These are phyloP conservation scores for Rhizoclosmatium sp. DNA, from an alignment of 192 early-diverging fungal genomes.

Conservation along the genomic window DNA sequence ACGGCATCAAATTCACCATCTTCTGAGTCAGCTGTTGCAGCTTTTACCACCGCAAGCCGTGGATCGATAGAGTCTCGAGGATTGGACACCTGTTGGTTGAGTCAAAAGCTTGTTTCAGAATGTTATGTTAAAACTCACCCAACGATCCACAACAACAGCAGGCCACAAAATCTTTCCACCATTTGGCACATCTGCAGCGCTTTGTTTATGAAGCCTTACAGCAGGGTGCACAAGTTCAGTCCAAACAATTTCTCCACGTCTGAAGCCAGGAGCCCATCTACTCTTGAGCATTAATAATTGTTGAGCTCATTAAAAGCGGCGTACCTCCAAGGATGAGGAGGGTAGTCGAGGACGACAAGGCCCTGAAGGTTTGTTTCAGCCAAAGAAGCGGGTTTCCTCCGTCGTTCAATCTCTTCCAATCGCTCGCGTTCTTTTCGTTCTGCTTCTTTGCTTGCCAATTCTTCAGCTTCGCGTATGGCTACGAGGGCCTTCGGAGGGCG, in stretches of 20 bases:
- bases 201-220: neutral
- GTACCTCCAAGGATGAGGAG: slow-evolving; percentile 28
- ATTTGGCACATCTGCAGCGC: neutral
- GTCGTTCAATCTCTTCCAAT: too few species aligned
- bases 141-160: slow-evolving; percentile 21
- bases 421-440: neutral
- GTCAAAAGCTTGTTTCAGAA: neutral
- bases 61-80: neutral
- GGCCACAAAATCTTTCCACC: slow-evolving; percentile 22
- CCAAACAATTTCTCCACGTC: slow-evolving; percentile 30
- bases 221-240: slow-evolving; percentile 19
- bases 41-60: neutral
- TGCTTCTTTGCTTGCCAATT: neutral
- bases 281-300: neutral
- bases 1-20: slow-evolving; percentile 1
- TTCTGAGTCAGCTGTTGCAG: neutral
- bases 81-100: neutral
- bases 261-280: slow-evolving; percentile 27
- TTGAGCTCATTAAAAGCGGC: neutral
- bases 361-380: slow-evolving; percentile 4
- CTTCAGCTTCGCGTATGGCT: neutral
- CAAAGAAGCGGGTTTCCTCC: too few species aligned
- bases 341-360: slow-evolving; percentile 18
- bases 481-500: neutral
- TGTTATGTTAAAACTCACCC: slow-evolving; percentile 2